Evolutionary conservation across 148 eudicot species (phyloP).

Genomic region (Amaranthus hypochondriacus): DNA sequence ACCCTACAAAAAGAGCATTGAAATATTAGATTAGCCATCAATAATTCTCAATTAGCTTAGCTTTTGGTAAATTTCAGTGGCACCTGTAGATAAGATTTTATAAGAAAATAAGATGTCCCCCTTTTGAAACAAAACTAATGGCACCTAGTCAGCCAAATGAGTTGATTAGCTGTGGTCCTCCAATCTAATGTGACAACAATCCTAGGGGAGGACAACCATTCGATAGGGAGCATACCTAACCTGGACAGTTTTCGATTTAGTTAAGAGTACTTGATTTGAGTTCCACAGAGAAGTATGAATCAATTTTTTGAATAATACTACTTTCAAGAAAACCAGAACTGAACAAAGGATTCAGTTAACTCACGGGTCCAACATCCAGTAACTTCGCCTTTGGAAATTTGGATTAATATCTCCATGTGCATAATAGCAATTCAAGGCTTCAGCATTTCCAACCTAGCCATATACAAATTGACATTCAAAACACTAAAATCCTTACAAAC

Average conservation of each 20-base stretch:
- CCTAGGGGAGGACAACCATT: too few species aligned
- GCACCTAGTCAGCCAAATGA: too few species aligned
- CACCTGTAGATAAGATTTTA: neutral
- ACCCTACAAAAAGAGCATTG: conserved; percentile 47
- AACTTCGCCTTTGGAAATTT: conserved; percentile 86
- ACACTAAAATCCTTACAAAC: neutral
- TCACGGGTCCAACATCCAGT: conserved; percentile 95
- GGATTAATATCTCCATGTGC: conserved; percentile 80
- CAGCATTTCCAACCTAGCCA: conserved; percentile 78
- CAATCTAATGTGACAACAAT: too few species aligned
- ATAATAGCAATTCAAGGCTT: conserved; percentile 91
- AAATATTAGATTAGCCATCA: neutral
- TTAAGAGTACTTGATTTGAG: neutral
- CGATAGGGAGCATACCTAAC: too few species aligned
- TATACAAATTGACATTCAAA: conserved; percentile 17
- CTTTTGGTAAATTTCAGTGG: neutral
- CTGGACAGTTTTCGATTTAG: too few species aligned
- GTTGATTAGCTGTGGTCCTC: too few species aligned
- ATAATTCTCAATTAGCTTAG: neutral
- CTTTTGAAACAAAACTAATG: neutral
- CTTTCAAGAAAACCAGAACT: conserved; percentile 6
- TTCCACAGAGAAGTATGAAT: neutral
- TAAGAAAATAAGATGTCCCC: neutral
- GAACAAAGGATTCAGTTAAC: conserved; percentile 28
- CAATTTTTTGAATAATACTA: neutral